Evolutionary conservation across 768 basidiomycete genomes (phyloP), one percentile per base, ranked within the genome.

Genomic region (Psilocybe cubensis): DNA sequence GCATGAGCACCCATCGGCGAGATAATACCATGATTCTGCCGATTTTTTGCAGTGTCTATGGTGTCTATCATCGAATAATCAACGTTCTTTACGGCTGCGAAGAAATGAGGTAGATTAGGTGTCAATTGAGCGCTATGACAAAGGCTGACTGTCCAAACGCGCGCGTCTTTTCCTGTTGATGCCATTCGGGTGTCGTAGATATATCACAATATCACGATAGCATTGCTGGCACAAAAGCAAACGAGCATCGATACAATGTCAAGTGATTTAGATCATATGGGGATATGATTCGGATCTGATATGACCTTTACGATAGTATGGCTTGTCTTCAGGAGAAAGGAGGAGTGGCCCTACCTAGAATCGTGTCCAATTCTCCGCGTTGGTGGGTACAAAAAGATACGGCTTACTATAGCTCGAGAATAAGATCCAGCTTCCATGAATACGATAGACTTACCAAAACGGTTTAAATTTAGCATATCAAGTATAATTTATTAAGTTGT

Each of bases 231-330:
- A 17, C 42, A 54, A 48, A 52, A 63, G 25, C 58, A 68, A 1
- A 56, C 45, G 7, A 63, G 33, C 48, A 68, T 52, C 4, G 58
- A 45, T 18, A 40, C 29, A 31, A 65, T 49, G 8, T 18, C 12
- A 33, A 4, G 18, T 5, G 12, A 11, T n/a, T 2, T 9, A 31
- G 21, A 12, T 4, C 25, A 8, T 7, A 24, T 25, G 3, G 11
- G 18, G 17, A 20, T 3, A 0, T 20, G 4, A n/a, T n/a, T n/a
- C n/a, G n/a, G n/a, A n/a, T n/a, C n/a, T n/a, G n/a, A n/a, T n/a
- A n/a, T n/a, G 23, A 61, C 64, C 66, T 56, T 40, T 44, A 18
- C 46, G 56, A 40, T 68, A 64, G 46, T 63, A 62, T 4, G 57
- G 59, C 21, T 58, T 46, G 18, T 65, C 61, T 20, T 56, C 52